These are phyloP conservation scores for Solanum paucissectum DNA, from an alignment of 257 asterid genomes.

Conservation along the genomic window DNA sequence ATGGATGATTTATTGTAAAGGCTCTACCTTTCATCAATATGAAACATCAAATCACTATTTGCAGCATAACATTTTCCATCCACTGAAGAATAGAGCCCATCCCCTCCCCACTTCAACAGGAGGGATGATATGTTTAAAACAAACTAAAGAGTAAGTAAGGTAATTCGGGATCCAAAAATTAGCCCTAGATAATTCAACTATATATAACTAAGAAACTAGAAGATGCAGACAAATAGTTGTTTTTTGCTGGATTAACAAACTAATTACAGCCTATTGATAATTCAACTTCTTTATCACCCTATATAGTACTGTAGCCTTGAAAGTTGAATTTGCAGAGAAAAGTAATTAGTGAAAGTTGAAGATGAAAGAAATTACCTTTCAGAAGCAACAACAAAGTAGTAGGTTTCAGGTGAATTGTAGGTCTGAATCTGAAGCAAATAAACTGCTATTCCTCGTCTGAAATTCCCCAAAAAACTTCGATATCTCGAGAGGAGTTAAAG, in stretches of 20 bases:
- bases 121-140: not conserved
- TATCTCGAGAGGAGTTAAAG: slow-evolving; percentile 10
- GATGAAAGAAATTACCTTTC: slow-evolving; percentile 10
- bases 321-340: not conserved
- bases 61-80: not conserved
- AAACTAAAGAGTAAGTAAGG: not conserved
- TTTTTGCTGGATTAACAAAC: not conserved
- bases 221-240: not conserved
- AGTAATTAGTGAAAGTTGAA: not conserved
- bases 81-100: not conserved
- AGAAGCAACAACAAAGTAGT: not conserved
- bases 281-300: not conserved
- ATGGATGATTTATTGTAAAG: not conserved
- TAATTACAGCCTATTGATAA: not conserved
- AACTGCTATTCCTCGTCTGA: slow-evolving; percentile 16
- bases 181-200: not conserved
- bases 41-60: not conserved
- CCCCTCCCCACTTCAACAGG: not conserved
- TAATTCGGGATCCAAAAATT: not conserved
- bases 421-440: slow-evolving; percentile 5
- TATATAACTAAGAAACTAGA: not conserved
- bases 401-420: slow-evolving; percentile 10
- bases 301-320: not conserved
- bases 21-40: not conserved
- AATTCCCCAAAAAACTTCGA: slow-evolving; percentile 18